Percentiles rank a stretch among this genome's conserved stretches.
Conservation (phyloP, 2,329 filamentous ascomycete species). For the Alternaria dauci region DNA sequence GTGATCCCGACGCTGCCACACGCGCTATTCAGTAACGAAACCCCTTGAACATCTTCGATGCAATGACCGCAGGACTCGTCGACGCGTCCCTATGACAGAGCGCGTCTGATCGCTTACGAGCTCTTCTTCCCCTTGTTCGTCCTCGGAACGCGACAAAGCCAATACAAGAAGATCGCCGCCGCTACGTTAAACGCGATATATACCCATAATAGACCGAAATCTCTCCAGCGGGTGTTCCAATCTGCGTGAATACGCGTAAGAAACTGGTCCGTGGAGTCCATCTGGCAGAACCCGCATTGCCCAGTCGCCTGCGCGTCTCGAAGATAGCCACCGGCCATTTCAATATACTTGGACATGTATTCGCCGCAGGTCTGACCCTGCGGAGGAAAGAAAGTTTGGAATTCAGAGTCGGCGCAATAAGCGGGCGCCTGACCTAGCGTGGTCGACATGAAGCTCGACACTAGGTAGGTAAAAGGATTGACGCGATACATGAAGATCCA, state of each 20-base stretch:
- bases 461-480: conserved; percentile 72
- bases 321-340: conserved; percentile 52
- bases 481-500: conserved; percentile 82
- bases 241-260: conserved; percentile 52
- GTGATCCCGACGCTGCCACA: not conserved
- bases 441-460: conserved; percentile 65
- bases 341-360: conserved; percentile 58
- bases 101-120: not conserved
- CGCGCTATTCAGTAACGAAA: not conserved
- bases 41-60: not conserved
- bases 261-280: conserved; percentile 58
- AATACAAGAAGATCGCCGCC: conserved; percentile 61
- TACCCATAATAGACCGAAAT: conserved; percentile 61
- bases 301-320: conserved; percentile 51
- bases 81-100: not conserved
- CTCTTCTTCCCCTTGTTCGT: conserved; percentile 50
- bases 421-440: conserved; percentile 58
- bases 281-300: conserved; percentile 59
- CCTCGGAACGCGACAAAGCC: conserved; percentile 61
- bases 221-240: conserved; percentile 66
- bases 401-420: conserved; percentile 57
- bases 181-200: conserved; percentile 61
- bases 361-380: conserved; percentile 49
- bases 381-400: conserved; percentile 50
- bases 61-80: not conserved